Base-by-base conservation (phyloP, 345 rosid species). In the Mallotus nudiflorus region DNA sequence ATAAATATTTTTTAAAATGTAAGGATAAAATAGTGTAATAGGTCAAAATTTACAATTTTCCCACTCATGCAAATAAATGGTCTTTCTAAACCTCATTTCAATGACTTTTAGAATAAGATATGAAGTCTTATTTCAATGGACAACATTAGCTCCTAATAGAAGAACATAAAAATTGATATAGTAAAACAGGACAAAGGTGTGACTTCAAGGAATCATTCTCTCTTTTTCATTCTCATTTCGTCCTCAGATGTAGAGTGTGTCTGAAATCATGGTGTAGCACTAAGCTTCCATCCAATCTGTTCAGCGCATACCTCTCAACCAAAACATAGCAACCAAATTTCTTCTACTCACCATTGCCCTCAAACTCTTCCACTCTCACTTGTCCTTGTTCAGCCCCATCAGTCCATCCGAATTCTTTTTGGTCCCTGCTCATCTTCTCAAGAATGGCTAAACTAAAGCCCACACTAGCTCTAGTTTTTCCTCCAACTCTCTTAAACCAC, bases 301-400 rank as follows among this genome's bases (percentile, higher is more conserved):
- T 74, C 40, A 68, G 22, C 9, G 37, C 64, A 54, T 62, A 74
- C 27, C 69, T 74, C 69, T 74, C 73, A 31, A 62, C 73, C 51
- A 74, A 35, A 16, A 54, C 65, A 68, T 68, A 68, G 16, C 69
- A 68, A 22, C 69, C 73, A 24, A 74, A 74, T 31, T 19, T 62
- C 48, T 44, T 62, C 78, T 64, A 45, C 46, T 22, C 33, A 6
- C 42, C 44, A 14, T 2, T 10, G 19, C 68, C 68, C 18, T 5
- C 54, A 67, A 27, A 52, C 19, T 53, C 40, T 49, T 52, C 73
- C 39, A 74, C 69, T 1, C 4, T 35, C 40, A 54, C 57, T 62
- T 33, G 33, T 24, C 62, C 52, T 29, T n/a, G n/a, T n/a, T 31
- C 60, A 64, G 3, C 11, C 3, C 57, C 68, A 28, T 29, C 25